Evolutionary conservation across 1,284 basidiomycete genomes (phyloP), one percentile per base, ranked within the genome.

Genomic region (Tilletia horrida): DNA sequence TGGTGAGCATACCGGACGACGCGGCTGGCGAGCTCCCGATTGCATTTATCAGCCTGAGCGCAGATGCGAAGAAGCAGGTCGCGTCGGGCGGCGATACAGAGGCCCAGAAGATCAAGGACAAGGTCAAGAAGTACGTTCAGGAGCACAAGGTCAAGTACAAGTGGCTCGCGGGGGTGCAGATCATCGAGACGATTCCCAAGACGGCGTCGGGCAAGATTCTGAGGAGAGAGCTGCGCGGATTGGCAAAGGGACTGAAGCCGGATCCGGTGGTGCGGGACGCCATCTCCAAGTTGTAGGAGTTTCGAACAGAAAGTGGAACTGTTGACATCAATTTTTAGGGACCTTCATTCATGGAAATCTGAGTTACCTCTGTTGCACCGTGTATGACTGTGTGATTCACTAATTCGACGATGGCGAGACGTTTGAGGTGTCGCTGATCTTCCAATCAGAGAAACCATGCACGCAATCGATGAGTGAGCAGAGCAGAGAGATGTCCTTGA

Each of bases 21-120:
- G 90, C 88, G 72, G 89, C 86, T 62, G 91, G 91, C 44, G 91
- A 93, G 66, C 67, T 90, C 3, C 91, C 91, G 0, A 79, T 89
- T 57, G 90, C 89, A 0, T 91, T 87, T 75, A 84, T 91, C n/a
- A 87, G 88, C 1, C 84, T 87, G 9, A 84, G 83, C 64, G 78
- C 84, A 2, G 80, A 83, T 4, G 85, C 86, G 0, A 79, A 80
- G 21, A 81, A 82, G 63, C 83, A 84, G 18, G 81, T 85, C 83
- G 2, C 82, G 83, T n/a, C 79, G 79, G 69, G 79, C 86, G 45
- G 88, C 9, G 44, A 68, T 8, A 61, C 71, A 16, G 71, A 74
- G 44, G 70, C 62, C 63, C 42, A 25, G 44, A 62, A 64, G 44
- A 66, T 48, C 55, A 62, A 55, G 65, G 43, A 55, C 21, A 47